Conservation (phyloP, 2,329 filamentous ascomycete species). For the Ophiosphaerella herpotricha region DNA sequence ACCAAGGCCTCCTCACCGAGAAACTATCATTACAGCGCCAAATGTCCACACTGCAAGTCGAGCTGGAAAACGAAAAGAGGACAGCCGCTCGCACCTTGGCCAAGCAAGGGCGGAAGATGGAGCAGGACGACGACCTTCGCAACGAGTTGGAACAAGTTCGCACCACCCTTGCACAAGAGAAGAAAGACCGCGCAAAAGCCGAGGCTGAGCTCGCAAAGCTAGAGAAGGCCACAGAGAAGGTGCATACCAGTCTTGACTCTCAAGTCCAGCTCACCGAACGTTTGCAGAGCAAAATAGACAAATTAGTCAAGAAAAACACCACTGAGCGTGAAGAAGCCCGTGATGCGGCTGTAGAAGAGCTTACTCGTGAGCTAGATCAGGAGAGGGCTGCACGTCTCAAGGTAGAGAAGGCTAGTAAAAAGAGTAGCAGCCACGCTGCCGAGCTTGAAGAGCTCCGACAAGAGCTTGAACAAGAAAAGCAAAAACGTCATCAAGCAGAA, state of each 20-base stretch:
- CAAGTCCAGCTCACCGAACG: constrained; percentile 37
- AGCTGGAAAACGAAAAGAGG: constrained; percentile 82
- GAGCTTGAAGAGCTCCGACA: constrained; percentile 37
- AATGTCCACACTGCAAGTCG: constrained; percentile 74
- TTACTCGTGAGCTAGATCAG: constrained; percentile 47
- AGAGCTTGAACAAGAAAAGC: constrained; percentile 51
- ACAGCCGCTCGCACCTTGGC: constrained; percentile 62
- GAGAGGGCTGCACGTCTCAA: constrained; percentile 44
- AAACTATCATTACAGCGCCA: constrained; percentile 81
- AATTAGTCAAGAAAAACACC: constrained; percentile 36
- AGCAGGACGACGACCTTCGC: constrained; percentile 54
- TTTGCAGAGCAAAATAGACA: constrained; percentile 41
- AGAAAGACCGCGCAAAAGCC: constrained; percentile 51
- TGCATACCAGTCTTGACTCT: constrained; percentile 37
- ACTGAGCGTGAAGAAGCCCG: constrained; percentile 41
- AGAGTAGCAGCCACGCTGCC: constrained; percentile 25
- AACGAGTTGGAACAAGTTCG: constrained; percentile 51
- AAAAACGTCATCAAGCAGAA: constrained; percentile 33
- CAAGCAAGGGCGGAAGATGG: constrained; percentile 55
- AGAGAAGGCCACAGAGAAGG: constrained; percentile 39
- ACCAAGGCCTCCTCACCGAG: constrained; percentile 74
- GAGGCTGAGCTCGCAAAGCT: constrained; percentile 45
- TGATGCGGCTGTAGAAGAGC: constrained; percentile 38
- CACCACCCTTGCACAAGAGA: constrained; percentile 53
- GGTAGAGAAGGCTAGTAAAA: constrained; percentile 43